Conservation (phyloP, 2,329 filamentous ascomycete genomes). For the Colletotrichum noveboracense region DNA sequence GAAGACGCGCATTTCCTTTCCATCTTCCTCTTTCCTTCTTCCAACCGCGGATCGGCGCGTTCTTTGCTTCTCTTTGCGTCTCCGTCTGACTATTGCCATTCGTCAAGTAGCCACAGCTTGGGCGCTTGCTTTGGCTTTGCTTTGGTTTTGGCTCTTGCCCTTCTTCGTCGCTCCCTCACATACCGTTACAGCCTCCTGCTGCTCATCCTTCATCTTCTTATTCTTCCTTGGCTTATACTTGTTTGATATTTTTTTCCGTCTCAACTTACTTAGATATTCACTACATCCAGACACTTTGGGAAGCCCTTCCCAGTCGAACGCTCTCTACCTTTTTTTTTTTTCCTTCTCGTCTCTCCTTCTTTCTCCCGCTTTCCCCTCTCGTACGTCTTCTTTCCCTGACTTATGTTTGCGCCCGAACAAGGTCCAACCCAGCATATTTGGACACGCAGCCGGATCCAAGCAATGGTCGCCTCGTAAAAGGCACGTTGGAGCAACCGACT, state of each 20-base stretch:
- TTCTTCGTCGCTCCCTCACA: slow-evolving; percentile 9
- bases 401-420: slow-evolving; percentile 6
- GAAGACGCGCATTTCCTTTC: neutral
- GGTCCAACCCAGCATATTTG: slow-evolving; percentile 13
- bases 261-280: neutral
- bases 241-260: neutral
- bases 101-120: neutral
- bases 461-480: neutral
- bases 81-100: neutral
- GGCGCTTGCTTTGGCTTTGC: neutral
- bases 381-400: neutral
- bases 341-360: neutral
- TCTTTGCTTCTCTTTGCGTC: slow-evolving; percentile 6
- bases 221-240: neutral
- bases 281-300: neutral
- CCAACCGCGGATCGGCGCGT: neutral
- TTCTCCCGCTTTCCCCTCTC: neutral
- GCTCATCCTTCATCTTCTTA: neutral
- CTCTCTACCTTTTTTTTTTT: neutral
- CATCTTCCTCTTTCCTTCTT: neutral
- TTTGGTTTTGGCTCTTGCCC: neutral
- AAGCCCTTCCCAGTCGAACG: neutral
- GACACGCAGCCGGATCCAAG: slow-evolving; percentile 1
- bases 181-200: neutral
- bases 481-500: neutral